Percentiles rank a stretch among this genome's conserved stretches.
Conservation (phyloP, 2,329 filamentous ascomycete species). For the Arthroderma sp. region DNA sequence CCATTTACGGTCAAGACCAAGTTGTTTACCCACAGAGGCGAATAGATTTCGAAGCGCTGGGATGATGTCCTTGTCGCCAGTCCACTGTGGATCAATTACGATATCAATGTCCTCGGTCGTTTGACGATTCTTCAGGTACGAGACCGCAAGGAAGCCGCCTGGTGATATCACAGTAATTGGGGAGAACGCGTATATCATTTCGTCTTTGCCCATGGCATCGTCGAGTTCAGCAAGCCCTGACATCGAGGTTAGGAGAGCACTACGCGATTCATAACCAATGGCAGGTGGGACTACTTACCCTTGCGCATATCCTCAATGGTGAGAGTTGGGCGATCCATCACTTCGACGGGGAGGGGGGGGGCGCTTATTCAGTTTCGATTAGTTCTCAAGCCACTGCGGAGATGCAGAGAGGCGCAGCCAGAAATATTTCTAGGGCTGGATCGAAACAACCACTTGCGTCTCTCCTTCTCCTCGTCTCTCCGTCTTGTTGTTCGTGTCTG, state of each 20-base stretch:
- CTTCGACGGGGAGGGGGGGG: background rate
- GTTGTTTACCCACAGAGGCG: constrained; percentile 15
- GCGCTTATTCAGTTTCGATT: too few relatives aligned
- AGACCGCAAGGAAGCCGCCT: constrained; percentile 13
- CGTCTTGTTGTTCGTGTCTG: too few relatives aligned
- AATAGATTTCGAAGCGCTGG: constrained; percentile 20
- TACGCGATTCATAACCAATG: too few relatives aligned
- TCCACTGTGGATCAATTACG: constrained; percentile 19
- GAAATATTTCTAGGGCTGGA: too few relatives aligned
- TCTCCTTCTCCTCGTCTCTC: too few relatives aligned
- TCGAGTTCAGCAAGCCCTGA: constrained; percentile 16
- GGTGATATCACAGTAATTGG: constrained; percentile 12
- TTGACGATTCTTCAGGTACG: constrained; percentile 9
- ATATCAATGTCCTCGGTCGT: constrained; percentile 13
- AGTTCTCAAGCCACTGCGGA: too few relatives aligned
- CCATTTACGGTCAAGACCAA: constrained; percentile 19
- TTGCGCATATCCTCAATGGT: background rate
- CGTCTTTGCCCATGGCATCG: constrained; percentile 21
- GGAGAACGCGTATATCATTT: constrained; percentile 3
- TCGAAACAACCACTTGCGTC: too few relatives aligned
- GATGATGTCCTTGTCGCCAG: constrained; percentile 24
- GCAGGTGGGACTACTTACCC: too few relatives aligned
- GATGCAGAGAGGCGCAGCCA: too few relatives aligned
- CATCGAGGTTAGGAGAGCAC: background rate
- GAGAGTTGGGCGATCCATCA: background rate